Base-by-base conservation (phyloP, 306 rosid genomes). In the Prunus fruticosa region DNA sequence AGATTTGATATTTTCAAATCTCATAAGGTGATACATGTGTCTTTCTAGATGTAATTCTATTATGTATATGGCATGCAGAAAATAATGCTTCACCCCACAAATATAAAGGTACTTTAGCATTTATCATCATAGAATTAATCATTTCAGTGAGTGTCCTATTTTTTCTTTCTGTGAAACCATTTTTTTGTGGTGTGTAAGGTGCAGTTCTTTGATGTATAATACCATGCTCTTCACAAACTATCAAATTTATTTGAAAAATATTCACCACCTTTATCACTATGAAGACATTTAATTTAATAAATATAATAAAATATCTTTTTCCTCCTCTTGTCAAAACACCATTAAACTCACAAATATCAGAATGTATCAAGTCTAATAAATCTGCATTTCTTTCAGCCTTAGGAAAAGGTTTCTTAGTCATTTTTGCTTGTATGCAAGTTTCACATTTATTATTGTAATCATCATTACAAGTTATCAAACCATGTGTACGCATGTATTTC, bases 381-480 rank as follows among this genome's bases (percentile, higher is more conserved):
- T 60, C 14, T 14, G 53, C n/a, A 13, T 56, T 56, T 72, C 13
- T 27, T 72, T 72, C 11, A 10, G 51, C 65, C 14, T 0, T 67
- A n/a, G 45, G 30, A 53, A 71, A 63, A 11, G 30, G 23, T 78
- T 71, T 78, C 72, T 63, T 71, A 15, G 58, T 78, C 23, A 51
- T 49, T 53, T 71, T 51, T 5, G 67, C 56, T 52, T 66, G 58
- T 11, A 71, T 46, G 13, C 49, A 30, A 30, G 34, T 30, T 30
- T 30, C 34, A 30, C 34, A 77, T 8, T 47, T 69, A 57, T 77
- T 28, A 72, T 32, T 20, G 9, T 56, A 8, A 56, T n/a, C 16
- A 34, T 19, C 23, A 20, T 60, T 73, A 18, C 4, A 51, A 19
- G 14, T 1, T 50, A 58, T 54, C 2, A 47, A 50, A 62, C 2